Percentiles rank a stretch among this genome's conserved stretches.
These are phyloP conservation scores for Tolypocladium album DNA, from an alignment of 2,329 filamentous ascomycete species.

Conservation along the genomic window DNA sequence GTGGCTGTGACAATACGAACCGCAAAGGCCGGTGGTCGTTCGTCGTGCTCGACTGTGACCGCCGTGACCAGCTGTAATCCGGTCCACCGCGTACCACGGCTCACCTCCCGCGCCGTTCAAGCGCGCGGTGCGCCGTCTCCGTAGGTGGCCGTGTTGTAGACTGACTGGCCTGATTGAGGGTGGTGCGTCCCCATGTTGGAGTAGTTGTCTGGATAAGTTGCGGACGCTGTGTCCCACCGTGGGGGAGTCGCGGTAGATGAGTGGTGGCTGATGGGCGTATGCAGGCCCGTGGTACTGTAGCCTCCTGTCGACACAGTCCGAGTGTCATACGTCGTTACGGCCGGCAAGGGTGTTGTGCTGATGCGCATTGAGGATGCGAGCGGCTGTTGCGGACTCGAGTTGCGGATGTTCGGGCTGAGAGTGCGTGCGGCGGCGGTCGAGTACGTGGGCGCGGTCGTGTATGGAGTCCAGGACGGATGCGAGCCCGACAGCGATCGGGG, in stretches of 20 bases:
- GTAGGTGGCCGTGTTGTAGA: conserved; percentile 32
- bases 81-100: neutral
- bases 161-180: conserved; percentile 17
- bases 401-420: conserved; percentile 26
- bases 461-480: conserved; percentile 36
- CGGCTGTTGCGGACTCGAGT: conserved; percentile 22
- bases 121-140: conserved; percentile 30
- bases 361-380: conserved; percentile 23
- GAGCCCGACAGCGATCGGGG: conserved; percentile 40
- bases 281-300: conserved; percentile 28
- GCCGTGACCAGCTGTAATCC: neutral
- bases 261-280: conserved; percentile 27
- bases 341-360: conserved; percentile 25
- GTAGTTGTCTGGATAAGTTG: conserved; percentile 27
- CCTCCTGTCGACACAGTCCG: conserved; percentile 19
- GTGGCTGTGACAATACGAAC: neutral
- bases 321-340: conserved; percentile 28
- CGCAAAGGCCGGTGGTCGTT: neutral
- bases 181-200: conserved; percentile 26
- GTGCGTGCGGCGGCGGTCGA: conserved; percentile 26
- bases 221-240: conserved; percentile 29
- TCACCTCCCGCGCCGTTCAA: conserved; percentile 13
- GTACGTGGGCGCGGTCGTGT: conserved; percentile 24
- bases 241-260: conserved; percentile 25
- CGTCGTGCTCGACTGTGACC: neutral